Base-by-base conservation (phyloP, 2,329 filamentous ascomycete genomes). In the Microsporum canis region DNA sequence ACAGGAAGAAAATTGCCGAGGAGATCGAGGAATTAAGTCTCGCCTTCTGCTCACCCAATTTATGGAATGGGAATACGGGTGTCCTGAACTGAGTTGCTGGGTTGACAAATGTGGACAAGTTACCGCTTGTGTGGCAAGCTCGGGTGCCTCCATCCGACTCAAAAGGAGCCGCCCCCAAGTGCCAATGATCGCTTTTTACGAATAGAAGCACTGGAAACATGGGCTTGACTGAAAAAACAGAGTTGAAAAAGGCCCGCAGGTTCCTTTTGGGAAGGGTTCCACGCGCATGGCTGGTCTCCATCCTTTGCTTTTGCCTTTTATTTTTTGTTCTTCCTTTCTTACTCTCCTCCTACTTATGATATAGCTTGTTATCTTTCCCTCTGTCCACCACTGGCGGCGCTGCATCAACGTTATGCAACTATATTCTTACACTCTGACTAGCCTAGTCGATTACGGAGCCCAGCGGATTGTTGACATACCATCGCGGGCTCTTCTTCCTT, bases 241-340 rank as follows among this genome's bases (percentile, higher is more conserved):
- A 55, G 51, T 55, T 55, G 51, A 14, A 53, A 51, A 51, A 17
- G 31, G 51, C 51, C 51, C 51, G 51, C 51, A 36, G 51, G 51
- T 55, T 55, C 51, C 51, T 55, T 55, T 55, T 55, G 51, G 51
- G 31, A 55, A 57, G 34, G 38, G 55, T 57, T 57, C 55, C 55
- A 57, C 55, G 55, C 55, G 39, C 55, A 57, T 57, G 55, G 55
- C 39, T 57, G 27, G 55, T 43, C 34, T 43, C 55, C 36, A 17
- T 8, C 31, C 12, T 51, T 51, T 27, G 23, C 27, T 51, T 51
- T 51, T 45, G 17, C 4, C 39, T 43, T 43, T 14, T 43, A 12
- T 33, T 34, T 53, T 31, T 1, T 34, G 12, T 27, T 12, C 27
- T 31, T 47, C 23, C n/a, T 29, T 8, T 29, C 17, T 14, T 29